Conservation (phyloP, 2,329 filamentous ascomycete genomes). For the Neofusicoccum parvum region DNA sequence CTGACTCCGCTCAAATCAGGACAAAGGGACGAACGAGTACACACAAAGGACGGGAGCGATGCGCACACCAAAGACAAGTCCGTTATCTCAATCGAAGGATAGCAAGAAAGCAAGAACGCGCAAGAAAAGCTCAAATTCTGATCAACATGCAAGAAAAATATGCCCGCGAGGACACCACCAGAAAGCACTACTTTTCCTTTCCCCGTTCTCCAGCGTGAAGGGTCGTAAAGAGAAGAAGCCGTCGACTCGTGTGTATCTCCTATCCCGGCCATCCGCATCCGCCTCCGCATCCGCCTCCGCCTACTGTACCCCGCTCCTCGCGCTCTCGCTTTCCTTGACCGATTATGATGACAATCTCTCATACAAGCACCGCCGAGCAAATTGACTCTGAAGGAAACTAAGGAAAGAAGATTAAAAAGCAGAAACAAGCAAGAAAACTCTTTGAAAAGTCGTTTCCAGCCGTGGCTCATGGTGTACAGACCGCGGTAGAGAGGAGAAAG, state of each 20-base stretch:
- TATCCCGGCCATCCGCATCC: not conserved
- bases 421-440: not conserved
- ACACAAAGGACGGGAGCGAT: not conserved
- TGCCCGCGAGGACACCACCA: not conserved
- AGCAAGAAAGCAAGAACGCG: not conserved
- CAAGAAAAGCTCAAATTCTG: not conserved
- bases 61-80: not conserved
- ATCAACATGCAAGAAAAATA: not conserved
- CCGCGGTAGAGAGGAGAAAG: not conserved
- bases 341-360: not conserved
- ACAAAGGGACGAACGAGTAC: not conserved
- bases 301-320: not conserved
- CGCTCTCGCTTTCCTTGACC: not conserved
- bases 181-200: not conserved
- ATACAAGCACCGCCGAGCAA: not conserved
- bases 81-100: not conserved
- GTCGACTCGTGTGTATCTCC: not conserved
- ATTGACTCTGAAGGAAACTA: not conserved
- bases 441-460: not conserved
- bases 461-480: constrained; percentile 10
- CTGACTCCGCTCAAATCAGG: not conserved
- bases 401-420: not conserved
- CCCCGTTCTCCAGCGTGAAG: not conserved
- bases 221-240: not conserved
- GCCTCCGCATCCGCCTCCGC: not conserved